Base-by-base conservation (phyloP, 177 flowering plant species). In the Vitis hybrid region DNA sequence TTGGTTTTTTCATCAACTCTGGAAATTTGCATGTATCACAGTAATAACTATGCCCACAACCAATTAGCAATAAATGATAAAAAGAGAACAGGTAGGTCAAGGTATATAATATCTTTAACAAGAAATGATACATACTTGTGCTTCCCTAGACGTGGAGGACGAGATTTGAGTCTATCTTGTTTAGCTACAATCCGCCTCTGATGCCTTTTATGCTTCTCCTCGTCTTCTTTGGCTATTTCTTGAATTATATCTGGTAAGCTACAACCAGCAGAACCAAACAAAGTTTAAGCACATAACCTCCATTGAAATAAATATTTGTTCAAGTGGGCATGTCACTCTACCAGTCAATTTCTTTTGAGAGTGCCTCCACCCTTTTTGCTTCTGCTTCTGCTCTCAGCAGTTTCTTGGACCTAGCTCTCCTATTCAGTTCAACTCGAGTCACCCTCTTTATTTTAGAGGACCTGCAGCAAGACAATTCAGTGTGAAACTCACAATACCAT, bases 81-180 rank as follows among this genome's bases (percentile, higher is more conserved):
- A 29, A 29, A 29, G 31, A 29, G 31, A 29, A 29, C 31, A 29
- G 5, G 4, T 29, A 29, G 31, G 31, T 29, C 31, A 29, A 29
- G 31, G 31, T 29, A 29, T 29, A 3, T 29, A 3, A 29, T 29
- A 29, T 29, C 31, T 29, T 29, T 29, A 29, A 29, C 31, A 12
- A 22, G 13, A 53, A 19, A 55, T 19, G 4, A 31, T 31, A 19
- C 84, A 63, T 87, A 95, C 99, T 91, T 93, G 85, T 86, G 83
- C 76, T 83, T 95, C 54, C 99, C 99, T 75, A 95, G 67, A 68
- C 99, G 97, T 8, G 99, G 97, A 13, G 99, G 99, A 56, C 78
- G 69, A 10, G 74, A 56, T 83, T 89, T 95, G 26, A 87, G 77
- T 79, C 85, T 90, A 60, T 95, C 99, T 84, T 89, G 83, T 74